Conservation (phyloP, 2,329 filamentous ascomycete genomes). For the Tolypocladium nubicola region DNA sequence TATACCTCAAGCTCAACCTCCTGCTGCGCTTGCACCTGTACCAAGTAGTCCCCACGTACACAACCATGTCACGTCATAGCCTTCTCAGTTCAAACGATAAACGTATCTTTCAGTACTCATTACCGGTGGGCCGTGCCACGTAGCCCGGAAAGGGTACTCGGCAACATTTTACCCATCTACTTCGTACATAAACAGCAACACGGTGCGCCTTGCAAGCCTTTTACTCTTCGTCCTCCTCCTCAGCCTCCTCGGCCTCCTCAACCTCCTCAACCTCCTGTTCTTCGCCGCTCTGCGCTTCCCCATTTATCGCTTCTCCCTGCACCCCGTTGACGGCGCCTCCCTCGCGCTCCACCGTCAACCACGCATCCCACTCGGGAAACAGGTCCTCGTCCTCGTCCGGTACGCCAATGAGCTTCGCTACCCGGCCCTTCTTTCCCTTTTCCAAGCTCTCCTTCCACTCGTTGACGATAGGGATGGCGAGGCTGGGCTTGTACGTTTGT, state of each 20-base stretch:
- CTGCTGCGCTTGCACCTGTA: neutral
- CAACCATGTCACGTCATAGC: neutral
- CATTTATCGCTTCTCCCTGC: constrained; percentile 1
- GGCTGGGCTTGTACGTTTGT: constrained; percentile 88
- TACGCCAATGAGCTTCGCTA: constrained; percentile 71
- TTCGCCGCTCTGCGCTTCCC: constrained; percentile 8
- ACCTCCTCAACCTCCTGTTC: constrained; percentile 11
- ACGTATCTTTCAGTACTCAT: neutral
- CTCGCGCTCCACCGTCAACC: constrained; percentile 68
- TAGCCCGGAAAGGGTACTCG: neutral
- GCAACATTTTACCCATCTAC: neutral
- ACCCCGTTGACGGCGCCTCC: constrained; percentile 32
- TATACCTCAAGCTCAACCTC: neutral
- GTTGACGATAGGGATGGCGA: constrained; percentile 54
- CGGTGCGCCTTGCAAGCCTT: constrained; percentile 11
- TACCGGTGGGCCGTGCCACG: neutral
- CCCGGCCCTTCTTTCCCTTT: constrained; percentile 73
- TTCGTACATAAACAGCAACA: constrained; percentile 4
- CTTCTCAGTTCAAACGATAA: neutral
- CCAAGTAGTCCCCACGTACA: no score
- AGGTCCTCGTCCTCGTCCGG: constrained; percentile 78
- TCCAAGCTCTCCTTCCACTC: constrained; percentile 80
- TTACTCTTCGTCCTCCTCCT: constrained; percentile 12
- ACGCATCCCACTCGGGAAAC: constrained; percentile 95
- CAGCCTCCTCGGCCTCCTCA: constrained; percentile 8